Percentiles rank a stretch among this genome's conserved stretches.
Conservation (phyloP, 2,329 filamentous ascomycete genomes). For the Aspergillus sp. region DNA sequence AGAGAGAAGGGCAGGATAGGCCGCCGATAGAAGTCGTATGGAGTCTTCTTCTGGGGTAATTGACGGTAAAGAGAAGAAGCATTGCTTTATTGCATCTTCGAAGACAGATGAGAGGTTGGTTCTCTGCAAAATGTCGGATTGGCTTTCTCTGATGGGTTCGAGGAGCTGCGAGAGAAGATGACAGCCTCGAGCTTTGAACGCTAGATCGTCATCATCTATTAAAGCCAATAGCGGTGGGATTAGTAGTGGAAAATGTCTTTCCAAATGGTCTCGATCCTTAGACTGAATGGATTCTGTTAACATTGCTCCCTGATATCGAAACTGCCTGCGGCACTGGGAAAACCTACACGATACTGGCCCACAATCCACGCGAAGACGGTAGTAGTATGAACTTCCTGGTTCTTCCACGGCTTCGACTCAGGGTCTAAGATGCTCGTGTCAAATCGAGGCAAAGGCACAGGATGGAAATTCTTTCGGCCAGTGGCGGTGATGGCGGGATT, state of each 20-base stretch:
- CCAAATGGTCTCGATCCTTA: slow-evolving; percentile 23
- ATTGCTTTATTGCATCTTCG: slow-evolving; percentile 46
- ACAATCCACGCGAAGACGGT: slow-evolving; percentile 31
- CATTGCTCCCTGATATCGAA: neutral
- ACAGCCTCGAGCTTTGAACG: slow-evolving; percentile 34
- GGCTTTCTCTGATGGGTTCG: slow-evolving; percentile 24
- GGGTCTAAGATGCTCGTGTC: slow-evolving; percentile 29
- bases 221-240: slow-evolving; percentile 37
- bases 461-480: slow-evolving; percentile 38
- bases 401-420: slow-evolving; percentile 34
- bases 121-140: slow-evolving; percentile 33
- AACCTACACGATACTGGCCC: slow-evolving; percentile 28
- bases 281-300: slow-evolving; percentile 10
- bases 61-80: slow-evolving; percentile 66
- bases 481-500: slow-evolving; percentile 36
- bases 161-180: slow-evolving; percentile 29
- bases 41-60: slow-evolving; percentile 69
- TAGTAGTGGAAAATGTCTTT: slow-evolving; percentile 38
- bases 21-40: slow-evolving; percentile 51
- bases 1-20: slow-evolving; percentile 58
- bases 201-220: slow-evolving; percentile 34
- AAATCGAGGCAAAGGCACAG: slow-evolving; percentile 28
- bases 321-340: neutral
- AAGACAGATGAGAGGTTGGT: slow-evolving; percentile 41
- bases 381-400: slow-evolving; percentile 26